A percentile compares a stretch with the other conserved stretches of the same genome.
These are phyloP conservation scores for Gossypium anomalum DNA, from an alignment of 345 rosid species.

Conservation along the genomic window DNA sequence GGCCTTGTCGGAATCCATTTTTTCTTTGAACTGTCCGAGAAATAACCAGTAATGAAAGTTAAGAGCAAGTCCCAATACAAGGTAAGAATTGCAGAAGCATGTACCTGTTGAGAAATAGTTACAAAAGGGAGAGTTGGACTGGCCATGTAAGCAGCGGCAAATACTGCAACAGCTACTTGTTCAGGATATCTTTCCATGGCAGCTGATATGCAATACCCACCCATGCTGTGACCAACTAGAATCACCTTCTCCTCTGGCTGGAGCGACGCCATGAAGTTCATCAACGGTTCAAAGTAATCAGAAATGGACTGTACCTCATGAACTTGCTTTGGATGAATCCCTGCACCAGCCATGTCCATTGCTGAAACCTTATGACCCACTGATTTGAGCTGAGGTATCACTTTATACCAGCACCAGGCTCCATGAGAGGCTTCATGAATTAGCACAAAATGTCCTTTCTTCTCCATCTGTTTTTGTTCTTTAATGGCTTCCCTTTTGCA, in stretches of 20 bases:
- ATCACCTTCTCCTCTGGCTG: conserved; percentile 9
- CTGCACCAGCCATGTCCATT: conserved; percentile 44
- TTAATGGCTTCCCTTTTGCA: background rate
- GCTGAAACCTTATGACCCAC: conserved; percentile 49
- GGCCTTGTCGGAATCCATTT: background rate
- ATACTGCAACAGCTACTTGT: conserved; percentile 41
- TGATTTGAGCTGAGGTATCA: conserved; percentile 30
- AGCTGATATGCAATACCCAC: conserved; percentile 23
- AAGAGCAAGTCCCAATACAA: background rate
- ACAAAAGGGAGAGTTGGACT: conserved; percentile 26
- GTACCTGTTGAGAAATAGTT: conserved; percentile 34
- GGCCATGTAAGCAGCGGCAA: conserved; percentile 51
- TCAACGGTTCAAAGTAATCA: conserved; percentile 1
- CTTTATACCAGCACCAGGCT: conserved; percentile 74
- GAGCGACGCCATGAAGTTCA: conserved; percentile 9
- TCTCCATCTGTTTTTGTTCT: background rate
- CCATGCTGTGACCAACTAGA: conserved; percentile 7
- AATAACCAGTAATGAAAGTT: background rate
- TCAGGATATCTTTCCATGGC: conserved; percentile 55
- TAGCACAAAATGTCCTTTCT: conserved; percentile 41
- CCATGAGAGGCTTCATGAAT: conserved; percentile 56
- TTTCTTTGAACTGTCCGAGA: conserved; percentile 8
- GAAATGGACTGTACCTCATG: conserved; percentile 20
- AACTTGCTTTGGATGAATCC: conserved; percentile 34
- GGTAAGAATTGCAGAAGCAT: background rate